Conservation (phyloP, 495 filamentous ascomycete genomes). For the Xylaria acuta region DNA sequence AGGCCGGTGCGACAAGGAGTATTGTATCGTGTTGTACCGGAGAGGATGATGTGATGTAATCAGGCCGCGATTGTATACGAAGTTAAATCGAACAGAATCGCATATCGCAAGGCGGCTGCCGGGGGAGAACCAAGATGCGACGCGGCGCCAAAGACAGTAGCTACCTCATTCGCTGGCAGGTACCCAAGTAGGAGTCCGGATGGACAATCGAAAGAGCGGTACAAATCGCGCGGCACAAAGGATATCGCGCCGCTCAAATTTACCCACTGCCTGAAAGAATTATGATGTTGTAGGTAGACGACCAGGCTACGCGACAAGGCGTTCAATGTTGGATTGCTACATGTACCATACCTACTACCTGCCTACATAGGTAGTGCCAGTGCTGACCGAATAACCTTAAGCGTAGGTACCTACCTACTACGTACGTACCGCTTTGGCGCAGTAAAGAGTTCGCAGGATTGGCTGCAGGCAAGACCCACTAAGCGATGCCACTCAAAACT, state of each 20-base stretch:
- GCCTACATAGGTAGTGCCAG: too few species aligned
- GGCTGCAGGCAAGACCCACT: conserved; percentile 3
- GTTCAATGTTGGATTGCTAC: not conserved
- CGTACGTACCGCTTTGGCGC: too few species aligned
- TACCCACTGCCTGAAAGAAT: conserved; percentile 8
- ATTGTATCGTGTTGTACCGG: not conserved
- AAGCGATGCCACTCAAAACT: not conserved
- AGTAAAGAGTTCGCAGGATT: conserved; percentile 16
- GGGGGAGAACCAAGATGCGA: not conserved
- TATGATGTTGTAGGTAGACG: conserved; percentile 1
- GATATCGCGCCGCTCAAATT: not conserved
- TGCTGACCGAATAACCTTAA: not conserved
- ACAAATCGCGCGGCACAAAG: conserved; percentile 1
- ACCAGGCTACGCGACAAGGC: conserved; percentile 1
- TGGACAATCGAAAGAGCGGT: not conserved
- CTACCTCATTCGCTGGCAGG: not conserved
- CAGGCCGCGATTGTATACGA: not conserved
- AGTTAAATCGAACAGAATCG: not conserved
- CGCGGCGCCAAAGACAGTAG: not conserved
- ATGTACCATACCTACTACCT: too few species aligned
- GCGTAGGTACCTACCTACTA: too few species aligned
- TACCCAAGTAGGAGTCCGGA: not conserved
- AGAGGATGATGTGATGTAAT: not conserved
- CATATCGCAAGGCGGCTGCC: not conserved
- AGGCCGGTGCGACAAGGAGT: not conserved